These are phyloP conservation scores for Leccinum aurantiacum DNA, from an alignment of 768 basidiomycete species.

Conservation along the genomic window DNA sequence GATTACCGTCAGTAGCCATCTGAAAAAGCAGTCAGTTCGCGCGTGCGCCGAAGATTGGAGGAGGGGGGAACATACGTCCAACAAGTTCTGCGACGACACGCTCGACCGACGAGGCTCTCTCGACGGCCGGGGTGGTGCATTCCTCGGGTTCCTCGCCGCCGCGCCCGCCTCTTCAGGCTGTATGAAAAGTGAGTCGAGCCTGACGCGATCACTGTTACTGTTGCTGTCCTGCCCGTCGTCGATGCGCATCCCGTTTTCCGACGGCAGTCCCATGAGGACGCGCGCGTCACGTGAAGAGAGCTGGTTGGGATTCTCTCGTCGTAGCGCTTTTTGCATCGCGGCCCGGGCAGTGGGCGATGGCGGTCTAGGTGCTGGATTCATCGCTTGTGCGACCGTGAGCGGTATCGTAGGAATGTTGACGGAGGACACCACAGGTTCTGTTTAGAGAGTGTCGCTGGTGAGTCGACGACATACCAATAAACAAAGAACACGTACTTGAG, in stretches of 20 bases:
- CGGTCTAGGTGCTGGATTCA: slow-evolving; percentile 94
- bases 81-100: slow-evolving; percentile 26
- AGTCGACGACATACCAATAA: not conserved
- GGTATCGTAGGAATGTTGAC: slow-evolving; percentile 97
- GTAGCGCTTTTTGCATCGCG: slow-evolving; percentile 83
- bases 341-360: slow-evolving; percentile 88
- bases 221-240: slow-evolving; percentile 31
- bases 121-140: slow-evolving; percentile 64
- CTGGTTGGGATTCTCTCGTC: slow-evolving; percentile 82
- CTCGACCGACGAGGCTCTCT: slow-evolving; percentile 56
- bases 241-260: slow-evolving; percentile 24
- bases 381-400: slow-evolving; percentile 89
- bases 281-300: slow-evolving; percentile 79
- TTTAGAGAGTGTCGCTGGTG: not conserved
- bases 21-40: not conserved
- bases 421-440: slow-evolving; percentile 93
- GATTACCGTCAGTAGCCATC: too few relatives aligned
- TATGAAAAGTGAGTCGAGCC: slow-evolving; percentile 58
- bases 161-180: slow-evolving; percentile 31
- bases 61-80: slow-evolving; percentile 15
- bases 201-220: slow-evolving; percentile 40
- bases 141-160: slow-evolving; percentile 13
- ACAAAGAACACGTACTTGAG: slow-evolving; percentile 56
- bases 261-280: slow-evolving; percentile 64
- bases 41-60: slow-evolving; percentile 4